Percentiles rank a stretch among this genome's conserved stretches.
Evolutionary conservation across 345 rosid genomes (phyloP).

Genomic region (Gossypioides kirkii): DNA sequence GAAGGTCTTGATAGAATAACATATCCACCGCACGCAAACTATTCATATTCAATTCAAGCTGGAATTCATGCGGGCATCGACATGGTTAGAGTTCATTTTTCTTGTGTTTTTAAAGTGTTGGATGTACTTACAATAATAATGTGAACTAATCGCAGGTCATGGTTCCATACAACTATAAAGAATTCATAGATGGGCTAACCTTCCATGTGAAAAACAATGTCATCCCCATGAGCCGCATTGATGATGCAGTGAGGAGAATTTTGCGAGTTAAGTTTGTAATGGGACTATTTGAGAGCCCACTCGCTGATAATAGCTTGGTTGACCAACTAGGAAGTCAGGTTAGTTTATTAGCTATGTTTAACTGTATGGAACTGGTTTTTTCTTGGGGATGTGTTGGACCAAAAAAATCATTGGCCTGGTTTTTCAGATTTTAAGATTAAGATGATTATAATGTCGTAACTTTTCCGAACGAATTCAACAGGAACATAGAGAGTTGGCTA

Average conservation of each 20-base stretch:
- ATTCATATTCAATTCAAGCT: slow-evolving; percentile 45
- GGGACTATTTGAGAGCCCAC: slow-evolving; percentile 52
- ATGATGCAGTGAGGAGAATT: slow-evolving; percentile 64
- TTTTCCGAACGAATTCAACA: slow-evolving; percentile 7
- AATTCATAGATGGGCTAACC: slow-evolving; percentile 45
- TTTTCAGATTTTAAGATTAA: neutral
- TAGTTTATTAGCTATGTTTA: neutral
- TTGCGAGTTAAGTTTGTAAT: slow-evolving; percentile 59
- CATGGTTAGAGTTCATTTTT: slow-evolving; percentile 35
- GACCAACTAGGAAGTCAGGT: slow-evolving; percentile 50
- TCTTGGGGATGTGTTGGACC: neutral
- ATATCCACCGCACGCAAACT: slow-evolving; percentile 55
- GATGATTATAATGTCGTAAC: neutral
- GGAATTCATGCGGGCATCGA: slow-evolving; percentile 54
- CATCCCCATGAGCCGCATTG: slow-evolving; percentile 58
- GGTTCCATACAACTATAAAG: slow-evolving; percentile 48
- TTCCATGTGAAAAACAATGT: slow-evolving; percentile 40
- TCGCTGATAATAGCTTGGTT: slow-evolving; percentile 38
- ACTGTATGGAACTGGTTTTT: neutral
- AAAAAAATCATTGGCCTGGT: no score
- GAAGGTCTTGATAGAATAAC: slow-evolving; percentile 60
- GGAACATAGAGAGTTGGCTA: slow-evolving; percentile 68
- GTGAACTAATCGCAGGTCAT: slow-evolving; percentile 19
- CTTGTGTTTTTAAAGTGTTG: neutral
- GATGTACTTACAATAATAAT: neutral